Base-by-base conservation (phyloP, 352 stramenopile species). In the Phytophthora kernoviae region DNA sequence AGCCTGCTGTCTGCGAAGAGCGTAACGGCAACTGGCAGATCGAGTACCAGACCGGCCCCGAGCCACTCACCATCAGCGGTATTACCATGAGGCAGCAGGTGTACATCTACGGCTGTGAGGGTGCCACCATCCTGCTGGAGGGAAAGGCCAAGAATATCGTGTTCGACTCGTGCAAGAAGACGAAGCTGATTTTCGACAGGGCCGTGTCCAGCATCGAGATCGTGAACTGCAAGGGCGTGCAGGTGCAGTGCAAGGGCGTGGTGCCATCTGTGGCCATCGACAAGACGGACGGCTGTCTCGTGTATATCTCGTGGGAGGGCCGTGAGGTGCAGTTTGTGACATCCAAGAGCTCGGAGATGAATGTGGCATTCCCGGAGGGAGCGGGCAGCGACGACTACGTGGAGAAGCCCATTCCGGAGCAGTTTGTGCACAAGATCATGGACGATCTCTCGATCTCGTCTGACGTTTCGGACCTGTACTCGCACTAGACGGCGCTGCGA, bases 111-210 rank as follows among this genome's bases (percentile, higher is more conserved):
- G 94, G 94, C 39, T 99, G 97, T 68, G 79, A 98, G 55, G 86
- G 91, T 56, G 87, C 93, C 27, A 98, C 87, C 33, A 92, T 99
- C 65, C 78, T 98, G 73, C 83, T 99, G 17, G 95, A 94, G 30
- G 97, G 96, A 56, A 99, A 99, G 79, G 96, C 96, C 65, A 99
- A 99, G 79, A 98, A 88, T 58, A 88, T 99, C 45, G 85, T 97
- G 51, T 61, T 99, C 1, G 97, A 99, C 73, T 91, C 70, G 47
- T 99, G 96, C 84, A 96, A 91, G 57, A 98, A 98, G 71, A 91
- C 79, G 33, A 96, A 98, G 72, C 88, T 99, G 21, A 75, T 99
- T 42, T 98, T 99, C 62, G 96, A 99, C 68, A 93, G 93, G 58
- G 87, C 90, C 48, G 96, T 99, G 67, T 98, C 95, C 30, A 97